A percentile compares a stretch with the other conserved stretches of the same genome.
These are phyloP conservation scores for Syzygium aqueum DNA, from an alignment of 345 rosid species.

Conservation along the genomic window DNA sequence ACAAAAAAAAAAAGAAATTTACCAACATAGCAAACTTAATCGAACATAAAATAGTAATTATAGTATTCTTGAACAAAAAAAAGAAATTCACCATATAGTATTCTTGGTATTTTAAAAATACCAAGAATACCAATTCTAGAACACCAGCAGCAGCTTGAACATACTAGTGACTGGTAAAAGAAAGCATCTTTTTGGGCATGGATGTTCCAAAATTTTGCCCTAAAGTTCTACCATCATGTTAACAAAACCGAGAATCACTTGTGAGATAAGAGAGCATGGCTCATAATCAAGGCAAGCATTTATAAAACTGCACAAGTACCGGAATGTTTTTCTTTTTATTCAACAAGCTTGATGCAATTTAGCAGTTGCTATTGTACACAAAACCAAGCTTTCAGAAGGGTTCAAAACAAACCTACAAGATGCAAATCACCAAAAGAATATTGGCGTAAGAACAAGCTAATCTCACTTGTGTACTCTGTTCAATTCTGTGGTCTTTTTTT, in stretches of 20 bases:
- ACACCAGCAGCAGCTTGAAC: background rate
- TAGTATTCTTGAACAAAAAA: too few relatives aligned
- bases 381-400: conserved; percentile 2
- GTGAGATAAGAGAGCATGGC: background rate
- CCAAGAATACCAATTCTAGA: background rate
- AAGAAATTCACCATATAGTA: too few relatives aligned
- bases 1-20: background rate
- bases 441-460: conserved; percentile 1
- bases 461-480: conserved; percentile 10
- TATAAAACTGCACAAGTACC: conserved; percentile 1
- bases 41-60: background rate
- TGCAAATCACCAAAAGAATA: conserved; percentile 14
- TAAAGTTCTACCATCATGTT: background rate
- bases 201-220: background rate
- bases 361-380: conserved; percentile 23
- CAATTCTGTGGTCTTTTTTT: background rate
- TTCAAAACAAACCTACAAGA: conserved; percentile 5
- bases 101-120: background rate
- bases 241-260: background rate
- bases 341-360: conserved; percentile 17
- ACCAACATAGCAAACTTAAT: background rate
- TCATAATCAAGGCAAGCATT: background rate
- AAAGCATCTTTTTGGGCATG: background rate
- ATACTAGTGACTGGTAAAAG: background rate
- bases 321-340: conserved; percentile 18